Evolutionary conservation across 352 stramenopile genomes (phyloP).

Genomic region (Phytophthora europaea): DNA sequence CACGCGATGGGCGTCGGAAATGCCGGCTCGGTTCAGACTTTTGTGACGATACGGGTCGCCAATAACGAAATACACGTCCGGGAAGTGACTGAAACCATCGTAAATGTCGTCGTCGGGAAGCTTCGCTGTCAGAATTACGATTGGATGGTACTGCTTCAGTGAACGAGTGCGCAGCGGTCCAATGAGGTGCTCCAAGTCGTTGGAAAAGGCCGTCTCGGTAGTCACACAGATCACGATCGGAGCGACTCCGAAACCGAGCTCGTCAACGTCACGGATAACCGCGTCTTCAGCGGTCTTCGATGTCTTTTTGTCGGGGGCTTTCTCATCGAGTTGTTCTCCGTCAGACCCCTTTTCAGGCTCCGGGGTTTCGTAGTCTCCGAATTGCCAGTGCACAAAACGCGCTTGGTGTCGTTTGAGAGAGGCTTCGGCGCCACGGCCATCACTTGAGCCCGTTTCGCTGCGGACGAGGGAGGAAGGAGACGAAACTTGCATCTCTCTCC

Average conservation of each 20-base stretch:
- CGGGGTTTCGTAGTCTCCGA: conserved; percentile 32
- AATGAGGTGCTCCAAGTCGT: conserved; percentile 84
- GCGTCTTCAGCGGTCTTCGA: conserved; percentile 48
- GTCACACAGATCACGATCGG: conserved; percentile 84
- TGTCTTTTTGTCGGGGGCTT: conserved; percentile 6
- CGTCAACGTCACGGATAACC: conserved; percentile 58
- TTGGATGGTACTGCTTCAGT: conserved; percentile 74
- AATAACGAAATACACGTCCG: conserved; percentile 78
- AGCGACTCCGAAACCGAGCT: conserved; percentile 57
- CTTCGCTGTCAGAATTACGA: conserved; percentile 71
- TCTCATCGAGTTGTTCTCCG: conserved; percentile 25
- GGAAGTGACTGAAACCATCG: conserved; percentile 75
- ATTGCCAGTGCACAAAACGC: conserved; percentile 40
- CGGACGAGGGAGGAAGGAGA: conserved; percentile 41
- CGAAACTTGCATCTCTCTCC: conserved; percentile 42
- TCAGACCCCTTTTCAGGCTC: conserved; percentile 43
- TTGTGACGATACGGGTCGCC: conserved; percentile 69
- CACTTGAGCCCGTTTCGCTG: conserved; percentile 33
- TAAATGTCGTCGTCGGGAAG: conserved; percentile 72
- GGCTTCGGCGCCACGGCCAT: conserved; percentile 14
- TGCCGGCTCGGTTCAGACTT: conserved; percentile 68
- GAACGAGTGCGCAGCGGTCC: conserved; percentile 75
- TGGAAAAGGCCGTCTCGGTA: conserved; percentile 62
- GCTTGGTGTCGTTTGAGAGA: conserved; percentile 40
- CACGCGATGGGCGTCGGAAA: conserved; percentile 73